These are phyloP conservation scores for Corymbia citriodora DNA, from an alignment of 441 rosid genomes.

Conservation along the genomic window DNA sequence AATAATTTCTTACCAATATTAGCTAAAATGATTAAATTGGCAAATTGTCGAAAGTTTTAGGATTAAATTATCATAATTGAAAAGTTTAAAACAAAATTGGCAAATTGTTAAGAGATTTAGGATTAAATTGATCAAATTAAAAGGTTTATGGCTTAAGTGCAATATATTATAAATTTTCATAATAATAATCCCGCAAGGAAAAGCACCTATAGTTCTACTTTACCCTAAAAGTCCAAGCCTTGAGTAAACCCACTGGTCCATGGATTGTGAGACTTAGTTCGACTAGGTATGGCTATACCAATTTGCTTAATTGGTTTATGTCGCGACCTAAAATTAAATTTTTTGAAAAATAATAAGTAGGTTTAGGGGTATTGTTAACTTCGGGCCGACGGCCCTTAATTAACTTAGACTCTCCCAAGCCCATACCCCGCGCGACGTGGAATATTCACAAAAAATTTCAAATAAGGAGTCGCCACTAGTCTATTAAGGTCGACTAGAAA, in stretches of 20 bases:
- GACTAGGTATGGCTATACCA: background rate
- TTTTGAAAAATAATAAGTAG: too few relatives aligned
- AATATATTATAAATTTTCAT: background rate
- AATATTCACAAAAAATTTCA: too few relatives aligned
- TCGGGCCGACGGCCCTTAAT: too few relatives aligned
- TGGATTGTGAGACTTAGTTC: background rate
- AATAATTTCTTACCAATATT: too few relatives aligned
- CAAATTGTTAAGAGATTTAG: rapidly evolving
- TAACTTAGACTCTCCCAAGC: too few relatives aligned
- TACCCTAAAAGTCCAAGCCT: background rate
- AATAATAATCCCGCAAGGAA: background rate
- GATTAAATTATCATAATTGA: background rate
- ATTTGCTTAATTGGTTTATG: too few relatives aligned
- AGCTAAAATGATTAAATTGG: background rate
- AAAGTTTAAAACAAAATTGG: background rate
- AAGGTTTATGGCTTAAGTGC: background rate
- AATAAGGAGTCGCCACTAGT: too few relatives aligned
- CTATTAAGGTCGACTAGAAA: too few relatives aligned
- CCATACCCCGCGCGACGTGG: too few relatives aligned
- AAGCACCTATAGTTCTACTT: background rate
- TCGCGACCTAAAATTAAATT: too few relatives aligned
- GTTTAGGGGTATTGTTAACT: too few relatives aligned
- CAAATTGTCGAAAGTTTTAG: rapidly evolving
- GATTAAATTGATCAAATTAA: background rate
- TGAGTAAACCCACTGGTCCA: background rate